phyloP scores from a whole-genome alignment of 2,329 filamentous ascomycete genomes.

The Ceratocystis variospora region DNA sequence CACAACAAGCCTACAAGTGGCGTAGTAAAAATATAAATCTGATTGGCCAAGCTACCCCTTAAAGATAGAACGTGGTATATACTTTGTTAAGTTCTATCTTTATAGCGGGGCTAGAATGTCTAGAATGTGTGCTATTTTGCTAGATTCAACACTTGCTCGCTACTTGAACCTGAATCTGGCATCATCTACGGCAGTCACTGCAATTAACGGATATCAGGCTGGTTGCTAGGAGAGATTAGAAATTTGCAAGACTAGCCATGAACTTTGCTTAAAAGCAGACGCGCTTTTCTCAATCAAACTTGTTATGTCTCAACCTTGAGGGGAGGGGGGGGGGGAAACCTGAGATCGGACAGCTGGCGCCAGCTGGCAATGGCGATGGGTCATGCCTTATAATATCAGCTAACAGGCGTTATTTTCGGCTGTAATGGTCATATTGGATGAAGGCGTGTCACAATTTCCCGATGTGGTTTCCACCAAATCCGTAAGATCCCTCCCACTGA shows the following conservation, averaged over 20 bases:
- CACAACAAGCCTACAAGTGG: neutral
- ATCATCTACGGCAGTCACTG: too few species aligned
- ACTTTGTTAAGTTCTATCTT: neutral
- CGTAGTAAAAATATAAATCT: neutral
- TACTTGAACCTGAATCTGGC: too few species aligned
- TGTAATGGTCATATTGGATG: conserved; percentile 49
- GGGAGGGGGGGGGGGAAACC: too few species aligned
- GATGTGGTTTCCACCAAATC: conserved; percentile 38
- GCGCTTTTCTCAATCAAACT: too few species aligned
- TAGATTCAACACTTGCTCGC: too few species aligned
- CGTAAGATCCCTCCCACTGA: conserved; percentile 41
- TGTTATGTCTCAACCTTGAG: too few species aligned
- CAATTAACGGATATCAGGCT: too few species aligned
- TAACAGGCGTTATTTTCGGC: conserved; percentile 26
- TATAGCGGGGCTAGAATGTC: neutral
- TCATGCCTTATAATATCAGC: neutral
- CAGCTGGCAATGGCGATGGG: too few species aligned
- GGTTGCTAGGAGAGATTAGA: too few species aligned
- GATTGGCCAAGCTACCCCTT: neutral
- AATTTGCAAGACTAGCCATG: too few species aligned
- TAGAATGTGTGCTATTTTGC: neutral
- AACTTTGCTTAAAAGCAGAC: too few species aligned
- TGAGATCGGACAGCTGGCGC: too few species aligned
- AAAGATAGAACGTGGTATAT: neutral
- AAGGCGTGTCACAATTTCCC: conserved; percentile 42